Evolutionary conservation across 371 early-diverging fungal species (phyloP), one percentile per base, ranked within the genome.

Genomic region (Quaeritorhiza haematococci): DNA sequence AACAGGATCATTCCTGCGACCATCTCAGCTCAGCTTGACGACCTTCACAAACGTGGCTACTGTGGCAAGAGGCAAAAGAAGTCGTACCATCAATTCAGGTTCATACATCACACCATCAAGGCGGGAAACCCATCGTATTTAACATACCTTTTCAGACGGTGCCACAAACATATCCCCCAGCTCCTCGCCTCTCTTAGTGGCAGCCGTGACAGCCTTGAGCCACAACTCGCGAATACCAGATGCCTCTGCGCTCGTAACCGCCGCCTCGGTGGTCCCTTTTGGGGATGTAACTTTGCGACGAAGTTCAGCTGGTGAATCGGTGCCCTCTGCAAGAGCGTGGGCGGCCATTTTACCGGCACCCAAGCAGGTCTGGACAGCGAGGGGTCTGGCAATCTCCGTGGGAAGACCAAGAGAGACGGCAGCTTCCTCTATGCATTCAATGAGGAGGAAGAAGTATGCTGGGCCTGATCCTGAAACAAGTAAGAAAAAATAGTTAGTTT

Each of bases 201-300:
- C 90, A 53, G 88, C 84, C 33, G 76, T 55, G 3, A 92, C 86
- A 28, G 79, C 87, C 48, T 80, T 75, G 2, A 66, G 56, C 53
- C 88, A 74, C 41, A 78, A 52, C 24, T 83, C 64, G 24, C 84
- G 69, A 46, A 86, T 71, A 19, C 81, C 74, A 26, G 68, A 77
- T 0, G 75, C 79, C 64, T 90, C 86, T 71, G 92, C 75, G 1
- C 78, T 66, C 56, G 87, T 81, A 63, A 95, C 79, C 23, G 90
- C 96, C 0, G 94, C 94, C 52, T 92, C 86, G 15, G 96, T 95
- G 21, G 96, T 93, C 13, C 96, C 96, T 29, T 92, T 91, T 23
- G 96, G 96, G 29, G 88, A 87, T 1, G 96, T 95, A 32, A 95
- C 96, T 64, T 89, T 89, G 38, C 76, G 63, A 24, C 96, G 79